phyloP scores from a whole-genome alignment of 345 rosid species.

The Melaleuca quinquenervia region DNA sequence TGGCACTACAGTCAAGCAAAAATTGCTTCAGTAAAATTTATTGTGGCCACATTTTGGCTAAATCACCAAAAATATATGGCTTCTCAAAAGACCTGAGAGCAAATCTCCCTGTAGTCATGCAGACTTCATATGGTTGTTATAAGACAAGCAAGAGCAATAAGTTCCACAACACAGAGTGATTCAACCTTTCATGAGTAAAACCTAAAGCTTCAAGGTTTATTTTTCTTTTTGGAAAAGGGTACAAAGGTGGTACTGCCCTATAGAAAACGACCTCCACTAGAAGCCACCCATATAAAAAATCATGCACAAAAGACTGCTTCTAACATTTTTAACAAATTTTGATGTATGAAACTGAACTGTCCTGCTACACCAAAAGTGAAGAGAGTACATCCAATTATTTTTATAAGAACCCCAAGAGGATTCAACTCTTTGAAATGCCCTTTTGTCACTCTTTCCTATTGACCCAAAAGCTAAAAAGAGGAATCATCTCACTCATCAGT shows the following conservation, averaged over 20 bases:
- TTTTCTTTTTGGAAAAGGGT: neutral
- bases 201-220: neutral
- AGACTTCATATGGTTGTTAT: neutral
- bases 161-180: neutral
- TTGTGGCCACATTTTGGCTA: neutral
- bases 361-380: neutral
- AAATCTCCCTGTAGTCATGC: neutral
- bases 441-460: neutral
- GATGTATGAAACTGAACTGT: neutral
- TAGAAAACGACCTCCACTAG: neutral
- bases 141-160: neutral
- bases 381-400: neutral
- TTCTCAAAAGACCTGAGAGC: neutral
- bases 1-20: conserved; percentile 1
- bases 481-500: neutral
- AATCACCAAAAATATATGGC: neutral
- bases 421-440: neutral
- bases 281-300: neutral
- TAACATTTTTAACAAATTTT: neutral
- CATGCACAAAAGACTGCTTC: neutral
- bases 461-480: neutral
- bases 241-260: neutral
- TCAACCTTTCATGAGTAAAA: neutral
- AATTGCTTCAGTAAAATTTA: too few species aligned
- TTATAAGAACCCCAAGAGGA: neutral